Base-by-base conservation (phyloP, 2,329 filamentous ascomycete genomes). In the Pyricularia grisea region DNA sequence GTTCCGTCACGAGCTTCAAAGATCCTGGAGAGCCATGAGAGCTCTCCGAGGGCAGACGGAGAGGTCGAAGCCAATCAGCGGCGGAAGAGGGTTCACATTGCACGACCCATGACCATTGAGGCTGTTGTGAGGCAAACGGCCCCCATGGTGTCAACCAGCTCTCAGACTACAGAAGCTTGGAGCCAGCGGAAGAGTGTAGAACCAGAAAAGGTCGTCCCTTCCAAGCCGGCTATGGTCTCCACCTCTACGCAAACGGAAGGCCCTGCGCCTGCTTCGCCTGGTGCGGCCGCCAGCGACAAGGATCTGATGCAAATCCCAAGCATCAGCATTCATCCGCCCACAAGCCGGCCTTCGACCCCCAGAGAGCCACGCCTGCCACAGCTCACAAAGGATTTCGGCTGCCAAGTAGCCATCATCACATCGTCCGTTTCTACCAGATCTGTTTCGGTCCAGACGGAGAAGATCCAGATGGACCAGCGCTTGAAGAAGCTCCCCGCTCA, bases 261-360 rank as follows among this genome's bases (percentile, higher is more conserved):
- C 4, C 72, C 78, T n/a, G 70, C 76, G 1, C 74, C 78, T 4
- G 74, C 77, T 10, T 76, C 74, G 10, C 68, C 73, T 12, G 72
- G 0, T 77, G 14, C 77, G 74, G 7, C 75, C 72, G 28, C 66
- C 72, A 7, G 25, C 12, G 72, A 74, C 66, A 75, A 73, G 71
- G 79, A 78, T 11, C 78, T 79, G 72, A 79, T 87, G 70, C 75
- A 83, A 4, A 91, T 97, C 71, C 94, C 94, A 0, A 92, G 90
- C 74, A 99, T 99, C 76, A 91, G 92, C 69, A 92, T 99, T 67
- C 92, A 97, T 73, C 95, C 95, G 36, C 94, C 95, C 0, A 88
- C 85, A 3, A 97, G 93, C 69, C 87, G 91, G 66, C 93, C 94
- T n/a, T 83, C 89, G 4, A 93, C 93, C 2, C 93, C 93, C 1